These are phyloP conservation scores for Paraphaeosphaeria minitans DNA, from an alignment of 2,329 filamentous ascomycete genomes.

Conservation along the genomic window DNA sequence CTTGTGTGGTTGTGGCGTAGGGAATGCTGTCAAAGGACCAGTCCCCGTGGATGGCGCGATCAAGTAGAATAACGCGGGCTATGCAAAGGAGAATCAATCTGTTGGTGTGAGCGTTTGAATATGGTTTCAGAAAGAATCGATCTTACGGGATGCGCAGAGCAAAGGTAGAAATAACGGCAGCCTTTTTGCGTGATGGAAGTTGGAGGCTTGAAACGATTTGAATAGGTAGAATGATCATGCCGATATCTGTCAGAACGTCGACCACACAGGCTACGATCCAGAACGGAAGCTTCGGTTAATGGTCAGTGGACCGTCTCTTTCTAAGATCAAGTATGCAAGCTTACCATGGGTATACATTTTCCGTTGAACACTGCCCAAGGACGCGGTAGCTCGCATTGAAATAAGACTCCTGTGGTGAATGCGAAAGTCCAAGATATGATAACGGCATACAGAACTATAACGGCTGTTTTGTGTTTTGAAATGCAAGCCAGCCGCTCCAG, in stretches of 20 bases:
- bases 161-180: slow-evolving; percentile 23
- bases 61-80: slow-evolving; percentile 27
- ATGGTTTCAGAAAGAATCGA: neutral
- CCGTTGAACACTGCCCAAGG: slow-evolving; percentile 31
- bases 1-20: slow-evolving; percentile 30
- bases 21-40: slow-evolving; percentile 27
- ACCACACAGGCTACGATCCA: slow-evolving; percentile 27
- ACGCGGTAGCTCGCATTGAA: slow-evolving; percentile 31
- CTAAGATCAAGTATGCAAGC: neutral
- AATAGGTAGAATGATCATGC: slow-evolving; percentile 22
- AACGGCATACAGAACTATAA: slow-evolving; percentile 18
- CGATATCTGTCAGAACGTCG: slow-evolving; percentile 27
- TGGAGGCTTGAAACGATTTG: slow-evolving; percentile 26
- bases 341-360: slow-evolving; percentile 32
- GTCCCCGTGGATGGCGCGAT: slow-evolving; percentile 18
- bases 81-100: slow-evolving; percentile 31
- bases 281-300: slow-evolving; percentile 21
- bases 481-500: slow-evolving; percentile 24
- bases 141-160: slow-evolving; percentile 30
- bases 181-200: slow-evolving; percentile 22
- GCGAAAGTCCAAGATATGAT: slow-evolving; percentile 27
- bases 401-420: slow-evolving; percentile 23
- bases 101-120: neutral
- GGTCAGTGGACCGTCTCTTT: neutral
- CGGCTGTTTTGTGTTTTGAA: slow-evolving; percentile 18